phyloP scores from a whole-genome alignment of 371 early-diverging fungal species.

The Phascolomyces articulosus region DNA sequence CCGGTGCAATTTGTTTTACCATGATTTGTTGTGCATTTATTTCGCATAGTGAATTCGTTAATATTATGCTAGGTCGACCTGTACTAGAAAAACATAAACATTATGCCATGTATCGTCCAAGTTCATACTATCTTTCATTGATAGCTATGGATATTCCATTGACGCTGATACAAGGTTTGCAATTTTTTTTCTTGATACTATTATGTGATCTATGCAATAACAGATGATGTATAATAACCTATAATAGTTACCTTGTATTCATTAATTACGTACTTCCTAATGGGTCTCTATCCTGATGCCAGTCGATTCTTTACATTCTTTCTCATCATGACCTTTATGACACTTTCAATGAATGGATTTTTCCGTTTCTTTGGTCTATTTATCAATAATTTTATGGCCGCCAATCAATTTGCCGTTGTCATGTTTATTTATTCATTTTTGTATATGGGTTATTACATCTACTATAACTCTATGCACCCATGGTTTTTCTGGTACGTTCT shows the following conservation, averaged over 20 bases:
- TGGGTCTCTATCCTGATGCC: slow-evolving; percentile 43
- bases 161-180: slow-evolving; percentile 41
- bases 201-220: no score
- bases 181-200: no score
- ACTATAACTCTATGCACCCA: slow-evolving; percentile 34
- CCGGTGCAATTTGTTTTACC: slow-evolving; percentile 61
- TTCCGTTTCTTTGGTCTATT: slow-evolving; percentile 54
- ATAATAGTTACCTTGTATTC: slow-evolving; percentile 16
- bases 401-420: slow-evolving; percentile 47
- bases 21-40: slow-evolving; percentile 58
- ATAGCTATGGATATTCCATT: slow-evolving; percentile 42
- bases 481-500: slow-evolving; percentile 54
- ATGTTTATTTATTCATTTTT: slow-evolving; percentile 47
- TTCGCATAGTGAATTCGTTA: slow-evolving; percentile 52
- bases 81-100: slow-evolving; percentile 70
- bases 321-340: slow-evolving; percentile 35
- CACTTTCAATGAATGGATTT: slow-evolving; percentile 41
- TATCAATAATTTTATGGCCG: slow-evolving; percentile 45
- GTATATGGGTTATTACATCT: slow-evolving; percentile 55
- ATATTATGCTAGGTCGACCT: slow-evolving; percentile 57
- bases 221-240: background rate
- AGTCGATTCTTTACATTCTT: slow-evolving; percentile 53
- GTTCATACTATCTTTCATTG: slow-evolving; percentile 62
- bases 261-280: slow-evolving; percentile 48
- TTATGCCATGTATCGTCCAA: slow-evolving; percentile 66